Evolutionary conservation across 257 asterid genomes (phyloP).

Genomic region (Nicotiana tomentosiformis): DNA sequence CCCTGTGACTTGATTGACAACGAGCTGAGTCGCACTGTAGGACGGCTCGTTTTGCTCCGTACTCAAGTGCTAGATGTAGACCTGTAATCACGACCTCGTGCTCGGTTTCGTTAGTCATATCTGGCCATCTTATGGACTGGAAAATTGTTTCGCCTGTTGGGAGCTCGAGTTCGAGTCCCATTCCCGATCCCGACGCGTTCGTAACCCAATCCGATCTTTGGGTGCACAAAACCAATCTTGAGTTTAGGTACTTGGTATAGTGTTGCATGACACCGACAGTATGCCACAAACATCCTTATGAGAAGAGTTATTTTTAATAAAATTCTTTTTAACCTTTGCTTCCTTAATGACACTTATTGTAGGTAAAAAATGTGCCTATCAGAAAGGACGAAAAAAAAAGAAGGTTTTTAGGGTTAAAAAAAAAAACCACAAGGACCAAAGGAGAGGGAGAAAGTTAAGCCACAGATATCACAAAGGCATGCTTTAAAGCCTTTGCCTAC

Average conservation of each 20-base stretch:
- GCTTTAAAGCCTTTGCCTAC: slow-evolving; percentile 1
- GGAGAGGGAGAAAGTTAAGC: slow-evolving; percentile 48
- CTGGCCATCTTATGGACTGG: too few species aligned
- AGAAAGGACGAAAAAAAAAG: slow-evolving; percentile 52
- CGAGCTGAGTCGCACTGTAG: too few species aligned
- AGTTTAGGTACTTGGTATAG: slow-evolving; percentile 63
- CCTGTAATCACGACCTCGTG: too few species aligned
- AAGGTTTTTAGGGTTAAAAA: too few species aligned
- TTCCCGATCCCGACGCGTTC: too few species aligned
- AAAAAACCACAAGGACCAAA: slow-evolving; percentile 39
- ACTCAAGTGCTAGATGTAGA: too few species aligned
- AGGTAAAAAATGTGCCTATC: slow-evolving; percentile 50
- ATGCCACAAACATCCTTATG: not conserved
- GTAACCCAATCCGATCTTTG: too few species aligned
- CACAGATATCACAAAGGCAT: slow-evolving; percentile 37
- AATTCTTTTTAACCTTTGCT: not conserved
- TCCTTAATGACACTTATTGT: slow-evolving; percentile 2
- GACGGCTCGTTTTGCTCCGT: too few species aligned
- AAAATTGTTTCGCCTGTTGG: too few species aligned
- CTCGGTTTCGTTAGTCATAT: too few species aligned
- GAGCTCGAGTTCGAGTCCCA: too few species aligned
- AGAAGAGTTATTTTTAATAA: not conserved
- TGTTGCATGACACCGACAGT: not conserved
- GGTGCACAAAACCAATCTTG: slow-evolving; percentile 28
- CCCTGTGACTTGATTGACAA: too few species aligned